Evolutionary conservation across 345 rosid species (phyloP), one percentile per base, ranked within the genome.

Genomic region (Salix suchowensis): DNA sequence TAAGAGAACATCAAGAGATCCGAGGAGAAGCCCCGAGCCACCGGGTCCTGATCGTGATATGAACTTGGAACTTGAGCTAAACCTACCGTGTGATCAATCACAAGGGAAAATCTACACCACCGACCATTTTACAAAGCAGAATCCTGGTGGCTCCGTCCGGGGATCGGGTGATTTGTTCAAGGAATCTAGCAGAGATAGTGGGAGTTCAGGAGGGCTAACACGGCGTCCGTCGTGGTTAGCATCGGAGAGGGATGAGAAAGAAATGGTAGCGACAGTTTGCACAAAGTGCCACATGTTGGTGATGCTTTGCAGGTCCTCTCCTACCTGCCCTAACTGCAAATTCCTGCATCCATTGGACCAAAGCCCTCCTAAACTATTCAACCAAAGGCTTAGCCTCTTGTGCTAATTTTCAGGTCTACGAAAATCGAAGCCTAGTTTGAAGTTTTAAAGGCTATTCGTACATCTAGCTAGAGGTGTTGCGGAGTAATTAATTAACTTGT

Each of bases 311-410:
- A 85, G 85, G 81, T 86, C 96, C 37, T 85, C 91, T 61, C 98
- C 92, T 40, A 81, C 89, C 2, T 94, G 98, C 76, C 98, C 98
- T 34, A 94, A 89, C 81, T 94, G 98, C 92, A 94, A 94, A 78
- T 94, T 92, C 88, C 78, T 92, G 87, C 96, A 94, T 84, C 89
- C 94, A 62, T 85, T 80, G 10, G 88, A 87, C 66, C 94, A 88
- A 52, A 79, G 71, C 80, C 66, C 85, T 66, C 82, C 87, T 16
- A 81, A 83, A 30, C 78, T 85, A 37, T 87, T 89, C 85, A 85
- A 84, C 83, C 85, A 76, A 68, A 73, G 88, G 75, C 87, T 90
- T 79, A 82, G 86, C 70, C 88, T 91, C 67, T 74, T 91, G 67
- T 90, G 91, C 81, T 26, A 11, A 30, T 60, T 16, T 44, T 7